These are phyloP conservation scores for Lipomyces sp. DNA, from an alignment of 805 yeast genomes.

Conservation along the genomic window DNA sequence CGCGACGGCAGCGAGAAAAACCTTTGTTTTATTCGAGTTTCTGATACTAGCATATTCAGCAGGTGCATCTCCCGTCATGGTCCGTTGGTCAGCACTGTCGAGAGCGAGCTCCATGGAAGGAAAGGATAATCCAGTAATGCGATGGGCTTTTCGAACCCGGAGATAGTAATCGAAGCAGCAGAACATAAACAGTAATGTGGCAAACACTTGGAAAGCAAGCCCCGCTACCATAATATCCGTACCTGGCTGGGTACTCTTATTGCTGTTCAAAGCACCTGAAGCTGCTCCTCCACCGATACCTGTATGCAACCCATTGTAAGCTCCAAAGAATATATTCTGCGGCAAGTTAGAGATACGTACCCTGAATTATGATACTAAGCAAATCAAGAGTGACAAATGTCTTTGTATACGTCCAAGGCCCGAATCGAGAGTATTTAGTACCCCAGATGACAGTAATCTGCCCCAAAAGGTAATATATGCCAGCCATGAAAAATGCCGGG, in stretches of 20 bases:
- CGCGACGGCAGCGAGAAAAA: constrained; percentile 5
- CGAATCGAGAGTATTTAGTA: constrained; percentile 50
- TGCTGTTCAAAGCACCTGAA: constrained; percentile 50
- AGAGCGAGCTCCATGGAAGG: neutral
- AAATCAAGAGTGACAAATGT: constrained; percentile 71
- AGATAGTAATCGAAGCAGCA: constrained; percentile 14
- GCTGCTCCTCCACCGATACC: constrained; percentile 72
- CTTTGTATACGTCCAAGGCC: constrained; percentile 65
- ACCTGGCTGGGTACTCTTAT: constrained; percentile 51
- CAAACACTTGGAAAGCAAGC: constrained; percentile 71
- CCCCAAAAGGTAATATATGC: constrained; percentile 72
- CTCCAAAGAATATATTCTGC: neutral
- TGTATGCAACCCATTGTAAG: neutral
- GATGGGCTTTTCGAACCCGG: constrained; percentile 5
- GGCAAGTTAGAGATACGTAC: neutral
- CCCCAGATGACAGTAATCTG: constrained; percentile 69
- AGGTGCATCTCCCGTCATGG: constrained; percentile 7
- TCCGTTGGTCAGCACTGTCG: neutral
- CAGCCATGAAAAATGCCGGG: constrained; percentile 86
- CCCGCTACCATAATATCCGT: constrained; percentile 77
- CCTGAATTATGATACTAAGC: constrained; percentile 64
- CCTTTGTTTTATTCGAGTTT: constrained; percentile 7
- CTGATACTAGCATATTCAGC: constrained; percentile 23
- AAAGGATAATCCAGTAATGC: neutral
- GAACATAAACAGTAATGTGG: constrained; percentile 64